phyloP scores from a whole-genome alignment of 768 basidiomycete species.

The Cytidiella melzeri region DNA sequence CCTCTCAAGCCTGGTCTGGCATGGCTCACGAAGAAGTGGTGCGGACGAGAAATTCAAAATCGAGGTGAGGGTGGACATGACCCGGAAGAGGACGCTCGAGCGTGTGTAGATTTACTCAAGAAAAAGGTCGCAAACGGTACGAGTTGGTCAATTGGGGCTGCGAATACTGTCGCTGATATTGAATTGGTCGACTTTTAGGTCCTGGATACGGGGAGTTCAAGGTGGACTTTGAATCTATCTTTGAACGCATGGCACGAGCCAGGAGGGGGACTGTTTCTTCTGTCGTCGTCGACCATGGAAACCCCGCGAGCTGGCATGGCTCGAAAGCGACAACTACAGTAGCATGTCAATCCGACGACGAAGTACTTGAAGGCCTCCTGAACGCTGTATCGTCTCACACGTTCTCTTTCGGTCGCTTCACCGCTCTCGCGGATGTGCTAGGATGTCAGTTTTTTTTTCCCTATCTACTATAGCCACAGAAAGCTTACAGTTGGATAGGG shows the following conservation, averaged over 20 bases:
- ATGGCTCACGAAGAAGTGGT: constrained; percentile 97
- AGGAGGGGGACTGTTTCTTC: constrained; percentile 39
- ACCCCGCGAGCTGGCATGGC: constrained; percentile 79
- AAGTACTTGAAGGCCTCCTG: constrained; percentile 67
- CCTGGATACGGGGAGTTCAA: constrained; percentile 83
- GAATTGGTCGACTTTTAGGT: constrained; percentile 28
- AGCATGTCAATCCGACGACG: constrained; percentile 70
- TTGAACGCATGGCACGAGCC: constrained; percentile 73
- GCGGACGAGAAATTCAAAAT: constrained; percentile 82
- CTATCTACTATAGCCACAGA: neutral
- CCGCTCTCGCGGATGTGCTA: constrained; percentile 68
- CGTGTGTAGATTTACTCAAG: constrained; percentile 78
- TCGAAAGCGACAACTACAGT: constrained; percentile 74
- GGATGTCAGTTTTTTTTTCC: constrained; percentile 57
- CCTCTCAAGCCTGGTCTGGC: constrained; percentile 93
- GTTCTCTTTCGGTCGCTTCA: constrained; percentile 81
- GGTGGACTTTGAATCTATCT: constrained; percentile 80
- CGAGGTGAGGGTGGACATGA: constrained; percentile 85
- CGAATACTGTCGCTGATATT: neutral
- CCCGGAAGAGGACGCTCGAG: constrained; percentile 89
- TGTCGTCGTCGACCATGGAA: constrained; percentile 83
- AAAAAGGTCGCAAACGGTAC: constrained; percentile 73
- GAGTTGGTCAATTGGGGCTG: neutral
- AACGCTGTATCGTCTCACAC: constrained; percentile 60
- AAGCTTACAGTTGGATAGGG: constrained; percentile 36